Base-by-base conservation (phyloP, 1,139 yeast species). In the Pneumocystis oryctolagi region DNA sequence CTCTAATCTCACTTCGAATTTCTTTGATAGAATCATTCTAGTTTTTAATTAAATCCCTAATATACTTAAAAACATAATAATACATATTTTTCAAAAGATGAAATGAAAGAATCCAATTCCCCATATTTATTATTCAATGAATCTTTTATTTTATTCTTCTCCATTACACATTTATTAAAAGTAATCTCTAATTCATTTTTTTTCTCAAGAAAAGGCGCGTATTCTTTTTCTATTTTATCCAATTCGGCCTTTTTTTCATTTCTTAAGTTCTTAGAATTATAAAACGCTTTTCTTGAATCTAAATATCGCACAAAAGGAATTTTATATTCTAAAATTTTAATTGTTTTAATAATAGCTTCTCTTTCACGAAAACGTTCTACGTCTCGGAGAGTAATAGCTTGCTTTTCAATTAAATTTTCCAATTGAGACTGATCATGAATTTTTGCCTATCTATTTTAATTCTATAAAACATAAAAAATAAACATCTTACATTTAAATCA, bases 181-280 rank as follows among this genome's bases (percentile, higher is more conserved):
- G 31, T 47, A 25, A 31, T 20, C 31, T 47, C 55, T 25, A 12
- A 6, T 25, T 47, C n/a, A 16, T 14, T 47, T 47, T 47, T 47
- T 25, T 47, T 47, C 9, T 2, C 12, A 25, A 47, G 30, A 47
- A 47, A 47, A 47, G 55, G 55, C 20, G 28, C 28, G 25, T 47
- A 47, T 47, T 47, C 55, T 28, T 47, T 47, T 8, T 25, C 28
- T 25, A 47, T 47, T 47, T 25, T 12, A 20, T 47, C 55, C 55
- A 47, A 47, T 47, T 47, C 60, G 18, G 28, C 31, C 59, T 64
- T 62, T 37, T 53, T 34, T 37, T 59, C 60, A 8, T 59, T 34
- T 34, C 58, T 69, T 63, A 72, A 74, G 40, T 68, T 67, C 62
- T 72, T 72, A 58, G 71, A 74, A 30, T 70, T 71, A 61, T 73